Base-by-base conservation (phyloP, 2,329 filamentous ascomycete species). In the Emergomyces orientalis region DNA sequence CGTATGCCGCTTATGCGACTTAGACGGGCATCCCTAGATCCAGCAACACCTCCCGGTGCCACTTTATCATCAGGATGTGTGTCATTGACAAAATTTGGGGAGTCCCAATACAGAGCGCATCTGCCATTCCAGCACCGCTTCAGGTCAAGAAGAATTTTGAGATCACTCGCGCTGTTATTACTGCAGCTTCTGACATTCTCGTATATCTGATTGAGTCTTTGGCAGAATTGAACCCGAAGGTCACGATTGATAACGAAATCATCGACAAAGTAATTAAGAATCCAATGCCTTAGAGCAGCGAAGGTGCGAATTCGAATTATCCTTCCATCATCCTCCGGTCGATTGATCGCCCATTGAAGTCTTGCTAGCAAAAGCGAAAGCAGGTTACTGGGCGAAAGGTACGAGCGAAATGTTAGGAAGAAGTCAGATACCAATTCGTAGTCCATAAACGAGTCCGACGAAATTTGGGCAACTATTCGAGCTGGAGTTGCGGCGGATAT, bases 351-450 rank as follows among this genome's bases (percentile, higher is more conserved):
- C 94, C 94, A 99, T 67, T 87, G 83, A 60, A 99, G 78, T 22
- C 94, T 86, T 1, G 92, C 88, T 65, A 97, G 82, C 19, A 99
- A 81, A 81, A 96, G 91, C 56, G 87, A 86, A 27, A 96, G 82
- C 3, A 99, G 81, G 69, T 93, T 88, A 25, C 82, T 80, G 0
- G 89, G 81, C 14, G 90, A 86, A 64, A 99, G 80, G 71, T 97
- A 99, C 2, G 89, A 84, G 58, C 94, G 89, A 71, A 91, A 99
- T 0, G 94, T 97, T 27, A 99, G 84, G 71, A 99, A 99, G 76
- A 99, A 99, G 74, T 99, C 94, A 0, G 94, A 97, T 4, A 99
- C 85, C 5, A 99, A 82, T 71, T 97, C 93, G 73, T 99, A 99
- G 74, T 99, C 93, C 71, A 99, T 85, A 72, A 97, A 97, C 59